Evolutionary conservation across 2,329 filamentous ascomycete genomes (phyloP), one percentile per base, ranked within the genome.

Genomic region (Talaromyces islandicus): DNA sequence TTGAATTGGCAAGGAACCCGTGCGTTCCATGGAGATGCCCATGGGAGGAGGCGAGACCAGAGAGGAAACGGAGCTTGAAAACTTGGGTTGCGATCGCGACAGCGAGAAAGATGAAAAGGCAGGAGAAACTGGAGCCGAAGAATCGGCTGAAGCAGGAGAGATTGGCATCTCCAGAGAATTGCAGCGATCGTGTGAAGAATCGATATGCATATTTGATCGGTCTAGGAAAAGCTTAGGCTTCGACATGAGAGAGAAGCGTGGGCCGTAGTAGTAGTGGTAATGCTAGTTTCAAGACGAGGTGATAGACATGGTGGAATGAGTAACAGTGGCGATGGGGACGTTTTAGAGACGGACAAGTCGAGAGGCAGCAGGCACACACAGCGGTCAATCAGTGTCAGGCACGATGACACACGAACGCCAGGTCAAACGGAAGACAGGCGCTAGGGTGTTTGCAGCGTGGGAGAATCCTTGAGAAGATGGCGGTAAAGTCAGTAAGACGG

Each of bases 11-110:
- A 81, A 80, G 0, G 84, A 78, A 11, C 67, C 67, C 29, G 74
- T 71, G 57, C 73, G 71, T 64, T 86, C 84, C 63, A 77, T 76
- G 30, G 75, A 77, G 62, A 77, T 76, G 29, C 75, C 77, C 58
- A 75, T 77, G 56, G 77, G 82, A 61, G 81, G 87, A 62, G 81
- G 88, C 59, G 81, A 87, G 63, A 81, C 78, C 9, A 90, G 81
- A 5, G 92, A 96, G 1, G 92, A 96, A 29, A 83, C 82, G 0
- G 91, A 94, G 76, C 90, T 93, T 14, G 75, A 77, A 58, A 75
- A 71, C 55, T 73, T 73, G 57, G 68, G 72, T 59, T 77, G 75
- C 35, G 72, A 68, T 60, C 68, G 70, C 7, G 75, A 77, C 62
- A 76, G 76, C 17, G 76, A 67, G 63, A 77, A 77, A 27, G 76